Percentiles rank a stretch among this genome's conserved stretches.
These are phyloP conservation scores for Articulospora tetracladia DNA, from an alignment of 495 filamentous ascomycete species.

Conservation along the genomic window DNA sequence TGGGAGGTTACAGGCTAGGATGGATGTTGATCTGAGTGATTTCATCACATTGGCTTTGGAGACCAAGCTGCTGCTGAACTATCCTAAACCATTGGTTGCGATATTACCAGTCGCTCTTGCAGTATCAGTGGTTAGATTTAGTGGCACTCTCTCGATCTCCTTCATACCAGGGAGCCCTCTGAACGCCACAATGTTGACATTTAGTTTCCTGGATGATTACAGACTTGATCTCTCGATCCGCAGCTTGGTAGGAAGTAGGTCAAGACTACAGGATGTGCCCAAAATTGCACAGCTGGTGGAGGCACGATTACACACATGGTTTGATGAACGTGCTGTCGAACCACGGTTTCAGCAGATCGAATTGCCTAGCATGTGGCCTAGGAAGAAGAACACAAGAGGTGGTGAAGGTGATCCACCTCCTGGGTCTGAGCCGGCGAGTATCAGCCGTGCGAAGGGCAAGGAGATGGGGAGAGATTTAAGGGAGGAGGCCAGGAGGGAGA, in stretches of 20 bases:
- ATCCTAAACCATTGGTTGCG: conserved; percentile 81
- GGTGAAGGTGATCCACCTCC: conserved; percentile 38
- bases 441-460: conserved; percentile 39
- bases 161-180: conserved; percentile 65
- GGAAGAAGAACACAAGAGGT: conserved; percentile 77
- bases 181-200: conserved; percentile 75
- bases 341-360: conserved; percentile 94
- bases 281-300: conserved; percentile 97
- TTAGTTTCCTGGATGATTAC: conserved; percentile 95
- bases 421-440: conserved; percentile 23
- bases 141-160: conserved; percentile 86
- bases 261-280: conserved; percentile 88
- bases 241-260: conserved; percentile 87
- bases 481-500: conserved; percentile 42
- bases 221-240: conserved; percentile 87
- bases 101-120: conserved; percentile 91
- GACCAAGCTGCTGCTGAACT: conserved; percentile 91
- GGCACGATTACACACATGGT: conserved; percentile 87
- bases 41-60: conserved; percentile 92
- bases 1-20: conserved; percentile 78
- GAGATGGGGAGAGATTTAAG: conserved; percentile 43
- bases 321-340: conserved; percentile 94
- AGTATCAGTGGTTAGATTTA: conserved; percentile 89
- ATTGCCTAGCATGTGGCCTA: conserved; percentile 88
- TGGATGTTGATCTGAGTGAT: conserved; percentile 96